Evolutionary conservation across 108 stramenopile genomes (phyloP).

Genomic region (Cylindrotheca closterium): DNA sequence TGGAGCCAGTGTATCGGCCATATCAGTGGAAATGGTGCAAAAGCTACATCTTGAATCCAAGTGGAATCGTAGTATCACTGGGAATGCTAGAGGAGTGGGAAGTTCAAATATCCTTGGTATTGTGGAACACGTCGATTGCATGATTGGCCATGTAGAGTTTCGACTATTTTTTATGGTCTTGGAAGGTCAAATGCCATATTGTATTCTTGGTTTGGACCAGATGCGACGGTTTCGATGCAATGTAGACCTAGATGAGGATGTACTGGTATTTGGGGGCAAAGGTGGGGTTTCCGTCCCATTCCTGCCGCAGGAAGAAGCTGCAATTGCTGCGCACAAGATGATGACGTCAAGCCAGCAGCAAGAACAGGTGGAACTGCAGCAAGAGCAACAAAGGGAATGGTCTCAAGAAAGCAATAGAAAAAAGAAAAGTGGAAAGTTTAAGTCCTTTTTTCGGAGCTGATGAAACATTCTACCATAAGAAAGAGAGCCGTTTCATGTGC

Average conservation of each 20-base stretch:
- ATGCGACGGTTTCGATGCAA: conserved; percentile 72
- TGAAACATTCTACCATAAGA: too few species aligned
- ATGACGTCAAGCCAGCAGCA: conserved; percentile 1
- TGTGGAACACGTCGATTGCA: conserved; percentile 47
- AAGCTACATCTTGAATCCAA: conserved; percentile 50
- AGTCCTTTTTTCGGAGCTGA: background rate
- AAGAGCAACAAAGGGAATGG: background rate
- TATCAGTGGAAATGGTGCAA: conserved; percentile 53
- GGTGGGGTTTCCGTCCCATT: conserved; percentile 65
- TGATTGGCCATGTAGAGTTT: conserved; percentile 69
- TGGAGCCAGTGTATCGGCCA: conserved; percentile 64
- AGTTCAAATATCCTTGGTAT: conserved; percentile 53
- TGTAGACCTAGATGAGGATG: conserved; percentile 58
- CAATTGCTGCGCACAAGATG: conserved; percentile 8
- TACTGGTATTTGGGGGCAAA: conserved; percentile 59
- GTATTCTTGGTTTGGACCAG: conserved; percentile 73
- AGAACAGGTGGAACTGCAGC: background rate
- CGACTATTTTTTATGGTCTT: conserved; percentile 65
- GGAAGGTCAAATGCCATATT: conserved; percentile 48
- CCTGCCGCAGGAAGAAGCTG: conserved; percentile 36
- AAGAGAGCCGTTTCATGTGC: too few species aligned
- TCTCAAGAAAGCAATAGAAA: too few species aligned
- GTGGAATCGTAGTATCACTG: conserved; percentile 42
- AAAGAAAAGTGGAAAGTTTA: background rate
- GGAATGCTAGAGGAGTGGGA: conserved; percentile 69